phyloP scores from a whole-genome alignment of 164 flowering plant species.

The Liquidambar formosana region DNA sequence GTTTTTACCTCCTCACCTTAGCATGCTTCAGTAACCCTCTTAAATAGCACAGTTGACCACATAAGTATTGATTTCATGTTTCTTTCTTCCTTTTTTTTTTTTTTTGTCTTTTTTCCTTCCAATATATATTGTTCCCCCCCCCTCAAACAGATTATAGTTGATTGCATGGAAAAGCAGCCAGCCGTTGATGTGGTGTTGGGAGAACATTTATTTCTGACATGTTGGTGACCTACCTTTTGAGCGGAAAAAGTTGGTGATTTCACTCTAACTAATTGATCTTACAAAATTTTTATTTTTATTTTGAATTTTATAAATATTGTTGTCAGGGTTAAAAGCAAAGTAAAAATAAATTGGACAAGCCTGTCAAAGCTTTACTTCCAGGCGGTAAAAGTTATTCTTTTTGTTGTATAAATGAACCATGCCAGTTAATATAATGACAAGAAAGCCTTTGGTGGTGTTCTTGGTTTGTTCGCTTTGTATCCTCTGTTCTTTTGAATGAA shows the following conservation, averaged over 20 bases:
- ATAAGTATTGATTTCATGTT: neutral
- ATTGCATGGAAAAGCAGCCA: conserved; percentile 58
- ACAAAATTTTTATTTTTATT: neutral
- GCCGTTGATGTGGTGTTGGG: conserved; percentile 52
- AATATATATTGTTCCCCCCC: too few relatives aligned
- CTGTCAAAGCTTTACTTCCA: too few relatives aligned
- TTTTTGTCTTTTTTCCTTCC: too few relatives aligned
- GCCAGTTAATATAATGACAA: too few relatives aligned
- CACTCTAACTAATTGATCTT: neutral
- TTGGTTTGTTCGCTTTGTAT: too few relatives aligned
- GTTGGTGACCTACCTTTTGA: conserved; percentile 54
- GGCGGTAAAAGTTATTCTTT: too few relatives aligned
- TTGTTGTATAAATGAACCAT: too few relatives aligned
- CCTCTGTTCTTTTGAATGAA: too few relatives aligned
- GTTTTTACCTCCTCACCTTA: conserved; percentile 2
- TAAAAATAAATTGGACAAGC: too few relatives aligned
- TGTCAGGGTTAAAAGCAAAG: too few relatives aligned
- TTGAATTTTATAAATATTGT: neutral
- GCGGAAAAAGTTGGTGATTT: conserved; percentile 28
- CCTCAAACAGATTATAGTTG: conserved; percentile 72
- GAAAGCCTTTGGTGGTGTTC: too few relatives aligned
- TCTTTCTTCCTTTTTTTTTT: neutral
- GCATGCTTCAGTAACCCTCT: neutral
- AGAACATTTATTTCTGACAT: conserved; percentile 53
- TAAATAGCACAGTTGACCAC: neutral